These are phyloP conservation scores for Pelargonium australe DNA, from an alignment of 441 rosid genomes.

Conservation along the genomic window DNA sequence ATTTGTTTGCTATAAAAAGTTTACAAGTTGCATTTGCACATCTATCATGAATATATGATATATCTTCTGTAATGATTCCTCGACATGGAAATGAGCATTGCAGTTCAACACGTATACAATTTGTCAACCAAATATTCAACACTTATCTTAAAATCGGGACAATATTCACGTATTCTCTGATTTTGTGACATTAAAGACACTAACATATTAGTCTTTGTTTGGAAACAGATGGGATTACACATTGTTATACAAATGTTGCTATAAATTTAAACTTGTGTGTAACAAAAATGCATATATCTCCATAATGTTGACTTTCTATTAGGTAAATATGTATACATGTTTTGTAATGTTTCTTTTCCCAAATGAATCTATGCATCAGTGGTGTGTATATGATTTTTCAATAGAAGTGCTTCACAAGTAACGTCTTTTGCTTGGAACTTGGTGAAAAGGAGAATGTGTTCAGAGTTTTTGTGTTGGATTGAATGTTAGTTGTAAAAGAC, in stretches of 20 bases:
- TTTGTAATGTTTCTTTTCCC: no score
- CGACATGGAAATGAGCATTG: not conserved
- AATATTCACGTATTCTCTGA: not conserved
- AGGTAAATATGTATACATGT: not conserved
- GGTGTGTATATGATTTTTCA: not conserved
- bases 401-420: not conserved
- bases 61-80: not conserved
- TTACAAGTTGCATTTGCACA: not conserved
- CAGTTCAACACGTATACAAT: not conserved
- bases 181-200: not conserved
- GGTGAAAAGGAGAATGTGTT: not conserved
- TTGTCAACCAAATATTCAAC: not conserved
- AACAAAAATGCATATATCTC: not conserved
- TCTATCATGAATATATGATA: not conserved
- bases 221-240: no score
- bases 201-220: no score
- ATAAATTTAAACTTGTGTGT: not conserved
- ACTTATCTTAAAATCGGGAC: not conserved
- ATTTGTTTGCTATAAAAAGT: not conserved
- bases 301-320: not conserved
- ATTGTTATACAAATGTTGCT: not conserved
- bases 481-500: not conserved
- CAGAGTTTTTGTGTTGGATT: not conserved
- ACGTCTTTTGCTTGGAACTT: not conserved
- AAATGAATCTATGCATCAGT: no score